phyloP scores from a whole-genome alignment of 805 yeast species.

The Tetrapisispora namnaoensis region DNA sequence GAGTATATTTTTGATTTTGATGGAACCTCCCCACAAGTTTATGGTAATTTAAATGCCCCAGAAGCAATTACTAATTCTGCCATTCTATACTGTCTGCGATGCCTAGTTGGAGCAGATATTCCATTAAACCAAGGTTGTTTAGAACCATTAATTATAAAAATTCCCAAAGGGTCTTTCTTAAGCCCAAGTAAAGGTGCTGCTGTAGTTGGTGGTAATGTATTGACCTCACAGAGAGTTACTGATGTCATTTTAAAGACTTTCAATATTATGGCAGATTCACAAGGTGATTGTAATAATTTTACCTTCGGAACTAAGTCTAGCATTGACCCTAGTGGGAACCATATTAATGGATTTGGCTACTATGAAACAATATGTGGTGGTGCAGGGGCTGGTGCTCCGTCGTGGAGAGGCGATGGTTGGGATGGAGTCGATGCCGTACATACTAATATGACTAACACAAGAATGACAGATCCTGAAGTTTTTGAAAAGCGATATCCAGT shows the following conservation, averaged over 20 bases:
- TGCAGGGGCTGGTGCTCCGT: conserved; percentile 61
- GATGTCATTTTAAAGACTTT: conserved; percentile 84
- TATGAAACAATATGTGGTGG: conserved; percentile 96
- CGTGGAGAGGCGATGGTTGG: conserved; percentile 61
- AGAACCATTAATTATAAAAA: conserved; percentile 57
- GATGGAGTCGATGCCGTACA: conserved; percentile 85
- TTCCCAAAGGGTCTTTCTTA: conserved; percentile 54
- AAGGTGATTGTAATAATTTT: conserved; percentile 90
- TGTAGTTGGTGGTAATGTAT: conserved; percentile 90
- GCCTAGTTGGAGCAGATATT: conserved; percentile 75
- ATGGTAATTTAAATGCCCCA: conserved; percentile 90
- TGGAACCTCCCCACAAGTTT: conserved; percentile 80
- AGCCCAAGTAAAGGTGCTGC: conserved; percentile 82
- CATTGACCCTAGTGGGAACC: conserved; percentile 36
- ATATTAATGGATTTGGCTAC: conserved; percentile 66
- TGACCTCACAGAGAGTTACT: conserved; percentile 88
- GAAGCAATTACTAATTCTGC: conserved; percentile 84
- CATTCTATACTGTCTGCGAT: conserved; percentile 74
- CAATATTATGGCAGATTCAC: conserved; percentile 86
- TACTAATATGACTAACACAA: conserved; percentile 87
- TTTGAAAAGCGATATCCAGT: conserved; percentile 87
- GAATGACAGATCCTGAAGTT: conserved; percentile 85
- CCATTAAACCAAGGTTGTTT: conserved; percentile 93
- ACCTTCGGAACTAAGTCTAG: conserved; percentile 84
- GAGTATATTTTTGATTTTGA: conserved; percentile 71